Conservation (phyloP, 192 early-diverging fungal species). For the Rhizophagus clarus region DNA sequence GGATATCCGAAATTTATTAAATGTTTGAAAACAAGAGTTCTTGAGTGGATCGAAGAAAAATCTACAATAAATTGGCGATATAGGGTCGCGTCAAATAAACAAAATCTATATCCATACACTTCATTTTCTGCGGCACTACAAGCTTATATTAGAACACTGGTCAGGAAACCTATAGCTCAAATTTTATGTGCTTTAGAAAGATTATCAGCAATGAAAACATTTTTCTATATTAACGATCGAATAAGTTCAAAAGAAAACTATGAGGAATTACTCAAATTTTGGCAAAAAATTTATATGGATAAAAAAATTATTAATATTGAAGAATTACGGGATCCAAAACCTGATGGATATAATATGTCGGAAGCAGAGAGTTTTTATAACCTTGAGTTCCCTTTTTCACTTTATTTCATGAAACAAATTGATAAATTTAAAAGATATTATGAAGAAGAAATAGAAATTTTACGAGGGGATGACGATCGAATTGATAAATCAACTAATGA, state of each 20-base stretch:
- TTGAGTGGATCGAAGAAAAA: constrained; percentile 19
- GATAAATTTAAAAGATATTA: constrained; percentile 15
- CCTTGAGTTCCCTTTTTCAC: constrained; percentile 27
- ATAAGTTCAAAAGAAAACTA: no score
- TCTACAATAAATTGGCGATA: constrained; percentile 14
- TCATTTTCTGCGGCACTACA: constrained; percentile 28
- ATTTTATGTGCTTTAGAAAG: constrained; percentile 29
- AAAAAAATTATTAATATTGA: constrained; percentile 25
- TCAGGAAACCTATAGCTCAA: constrained; percentile 23
- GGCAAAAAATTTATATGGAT: constrained; percentile 6
- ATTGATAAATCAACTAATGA: constrained; percentile 14
- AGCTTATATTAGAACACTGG: constrained; percentile 16
- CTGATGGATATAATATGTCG: constrained; percentile 17
- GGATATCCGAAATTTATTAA: not conserved
- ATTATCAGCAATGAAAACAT: constrained; percentile 9
- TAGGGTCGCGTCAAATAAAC: constrained; percentile 22
- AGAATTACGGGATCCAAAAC: constrained; percentile 12
- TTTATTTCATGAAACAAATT: constrained; percentile 30
- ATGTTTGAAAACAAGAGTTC: constrained; percentile 9
- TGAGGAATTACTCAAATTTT: constrained; percentile 8
- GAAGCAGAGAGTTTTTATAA: not conserved
- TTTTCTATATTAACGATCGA: not conserved
- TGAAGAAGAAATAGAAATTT: constrained; percentile 3
- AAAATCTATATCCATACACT: constrained; percentile 6
- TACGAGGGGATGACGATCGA: constrained; percentile 4